Evolutionary conservation across 371 early-diverging fungal species (phyloP), one percentile per base, ranked within the genome.

Genomic region (Capniomyces stellatus): DNA sequence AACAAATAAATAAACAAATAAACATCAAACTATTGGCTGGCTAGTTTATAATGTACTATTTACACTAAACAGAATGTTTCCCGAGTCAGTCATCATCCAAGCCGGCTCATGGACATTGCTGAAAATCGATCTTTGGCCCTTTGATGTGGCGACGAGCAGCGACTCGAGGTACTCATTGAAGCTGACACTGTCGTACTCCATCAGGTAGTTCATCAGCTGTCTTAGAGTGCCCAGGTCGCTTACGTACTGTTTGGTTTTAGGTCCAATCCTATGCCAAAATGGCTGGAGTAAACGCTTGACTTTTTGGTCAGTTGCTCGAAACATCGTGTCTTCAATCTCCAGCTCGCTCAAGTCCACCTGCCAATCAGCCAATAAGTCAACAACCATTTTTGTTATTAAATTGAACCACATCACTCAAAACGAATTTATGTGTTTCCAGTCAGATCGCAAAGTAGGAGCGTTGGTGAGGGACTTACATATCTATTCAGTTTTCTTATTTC

Each of bases 11-110:
- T n/a, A n/a, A n/a, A n/a, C n/a, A n/a, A n/a, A n/a, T n/a, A n/a
- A n/a, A n/a, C n/a, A n/a, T n/a, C n/a, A n/a, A n/a, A n/a, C n/a
- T n/a, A n/a, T n/a, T n/a, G n/a, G n/a, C n/a, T n/a, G n/a, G n/a
- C n/a, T n/a, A 21, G 19, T 15, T 15, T 19, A 28, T 19, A 15
- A 43, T 18, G 23, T 22, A 51, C 8, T 23, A 51, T 4, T 46
- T 43, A 57, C 29, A 25, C 40, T 44, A 55, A 52, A 57, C 42
- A 52, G 21, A n/a, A 69, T 70, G 57, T 89, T 81, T 4, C 89
- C 91, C n/a, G 92, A 76, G 30, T 92, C 92, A 12, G 79, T 69
- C 51, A 83, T 61, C 28, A 94, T 63, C 95, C 95, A 94, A 2
- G 83, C 75, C 31, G 73, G 72, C 22, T 61, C 62, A 25, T 61